Evolutionary conservation across 306 rosid genomes (phyloP), one percentile per base, ranked within the genome.

Genomic region (Quercus berberidifolia): DNA sequence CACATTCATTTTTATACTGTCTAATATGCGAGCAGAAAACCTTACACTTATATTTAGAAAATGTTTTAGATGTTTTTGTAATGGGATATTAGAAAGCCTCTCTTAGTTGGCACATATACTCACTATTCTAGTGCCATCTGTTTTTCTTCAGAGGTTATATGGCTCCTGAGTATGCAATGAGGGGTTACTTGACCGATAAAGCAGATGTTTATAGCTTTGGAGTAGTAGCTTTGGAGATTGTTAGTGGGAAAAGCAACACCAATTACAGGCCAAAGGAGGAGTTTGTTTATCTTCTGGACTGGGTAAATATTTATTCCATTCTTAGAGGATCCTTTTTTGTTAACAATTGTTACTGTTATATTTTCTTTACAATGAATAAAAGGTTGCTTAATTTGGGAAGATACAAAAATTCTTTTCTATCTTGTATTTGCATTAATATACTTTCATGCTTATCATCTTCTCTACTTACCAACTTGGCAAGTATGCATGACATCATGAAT

Each of bases 131-230:
- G 57, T 74, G 55, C 54, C 69, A 79, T 63, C 30, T 71, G 67
- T 77, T 57, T 18, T 65, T 12, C 5, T 69, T 80, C 73, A 86
- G 89, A 43, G 89, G 90, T 9, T 87, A 91, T 55, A 83, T 86
- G 79, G 91, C 93, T 35, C 88, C 89, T 3, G 90, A 87, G 76
- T 92, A 90, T 69, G 89, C 91, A 5, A 87, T 91, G 97, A 85
- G 86, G 15, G 93, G 97, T 70, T 83, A 92, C 73, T 83, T 92
- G 58, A 90, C 93, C 0, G 87, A 92, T 59, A 94, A 92, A 79
- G 94, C 87, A 65, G 98, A 94, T 71, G 96, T 92, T 1, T 92
- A 94, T 73, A 94, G 96, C 73, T 92, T 88, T 30, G 96, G 92
- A 21, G 74, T 92, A n/a, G 85, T 89, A 5, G 80, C 75, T 3